These are phyloP conservation scores for Chalciporus sp. DNA, from an alignment of 1,284 basidiomycete genomes.

Conservation along the genomic window DNA sequence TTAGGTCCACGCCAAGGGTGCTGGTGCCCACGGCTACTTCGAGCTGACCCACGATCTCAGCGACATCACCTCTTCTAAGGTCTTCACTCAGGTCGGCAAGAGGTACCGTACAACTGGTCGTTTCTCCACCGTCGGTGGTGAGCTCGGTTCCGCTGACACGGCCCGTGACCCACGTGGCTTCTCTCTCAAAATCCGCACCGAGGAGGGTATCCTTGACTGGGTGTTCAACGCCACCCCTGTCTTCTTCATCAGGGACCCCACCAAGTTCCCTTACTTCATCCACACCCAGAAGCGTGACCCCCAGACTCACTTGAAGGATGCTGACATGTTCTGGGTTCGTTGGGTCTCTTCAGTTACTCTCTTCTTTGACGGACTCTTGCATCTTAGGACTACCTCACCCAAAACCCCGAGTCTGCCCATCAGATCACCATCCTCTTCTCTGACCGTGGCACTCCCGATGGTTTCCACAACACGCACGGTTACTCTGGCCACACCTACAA, in stretches of 20 bases:
- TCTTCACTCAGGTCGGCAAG: constrained; percentile 75
- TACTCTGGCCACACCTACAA: constrained; percentile 95
- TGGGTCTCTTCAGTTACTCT: background rate
- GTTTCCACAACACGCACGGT: constrained; percentile 83
- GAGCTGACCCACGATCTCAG: constrained; percentile 83
- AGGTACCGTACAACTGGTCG: constrained; percentile 74
- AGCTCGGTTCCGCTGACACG: constrained; percentile 86
- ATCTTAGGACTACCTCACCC: constrained; percentile 82
- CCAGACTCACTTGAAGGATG: constrained; percentile 84
- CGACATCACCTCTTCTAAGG: constrained; percentile 75
- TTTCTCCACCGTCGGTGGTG: constrained; percentile 89
- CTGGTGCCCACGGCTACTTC: constrained; percentile 92
- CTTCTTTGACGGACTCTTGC: constrained; percentile 1
- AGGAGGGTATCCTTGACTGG: constrained; percentile 90
- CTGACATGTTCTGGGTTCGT: constrained; percentile 80
- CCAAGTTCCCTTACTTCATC: constrained; percentile 92
- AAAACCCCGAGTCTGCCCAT: constrained; percentile 91
- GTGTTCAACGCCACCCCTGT: constrained; percentile 92
- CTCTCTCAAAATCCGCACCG: constrained; percentile 87
- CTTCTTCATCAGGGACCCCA: constrained; percentile 85
- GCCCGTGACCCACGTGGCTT: constrained; percentile 94
- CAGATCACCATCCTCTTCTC: constrained; percentile 89
- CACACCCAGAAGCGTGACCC: constrained; percentile 95
- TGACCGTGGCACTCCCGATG: constrained; percentile 90
- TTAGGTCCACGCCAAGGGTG: constrained; percentile 83